These are phyloP conservation scores for Dendrocalamus sinicus DNA, from an alignment of 176 grass and related monocot species.

Conservation along the genomic window DNA sequence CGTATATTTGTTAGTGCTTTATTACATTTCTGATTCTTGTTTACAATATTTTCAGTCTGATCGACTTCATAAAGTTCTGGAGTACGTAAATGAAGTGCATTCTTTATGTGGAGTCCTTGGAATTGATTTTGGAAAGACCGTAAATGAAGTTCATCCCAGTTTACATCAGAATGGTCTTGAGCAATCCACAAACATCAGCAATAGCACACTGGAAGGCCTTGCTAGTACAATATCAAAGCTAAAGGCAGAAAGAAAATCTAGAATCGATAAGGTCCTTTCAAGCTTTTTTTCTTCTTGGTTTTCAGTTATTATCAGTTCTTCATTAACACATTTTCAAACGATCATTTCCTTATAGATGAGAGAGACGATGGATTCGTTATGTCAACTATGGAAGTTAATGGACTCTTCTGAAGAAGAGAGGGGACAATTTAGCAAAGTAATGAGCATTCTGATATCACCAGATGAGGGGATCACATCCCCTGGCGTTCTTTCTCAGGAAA, in stretches of 20 bases:
- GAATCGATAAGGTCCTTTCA: constrained; percentile 71
- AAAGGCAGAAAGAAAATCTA: constrained; percentile 71
- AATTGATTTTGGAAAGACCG: constrained; percentile 73
- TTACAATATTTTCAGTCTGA: constrained; percentile 69
- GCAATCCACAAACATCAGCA: constrained; percentile 83
- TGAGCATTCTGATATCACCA: constrained; percentile 61
- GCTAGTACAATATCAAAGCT: constrained; percentile 66
- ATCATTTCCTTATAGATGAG: constrained; percentile 62
- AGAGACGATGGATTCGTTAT: constrained; percentile 79
- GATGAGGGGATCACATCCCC: constrained; percentile 68
- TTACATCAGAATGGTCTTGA: constrained; percentile 71
- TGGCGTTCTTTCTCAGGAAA: constrained; percentile 75
- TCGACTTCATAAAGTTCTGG: constrained; percentile 85
- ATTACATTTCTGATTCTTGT: constrained; percentile 17
- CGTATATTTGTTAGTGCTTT: neutral
- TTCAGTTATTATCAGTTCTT: constrained; percentile 26
- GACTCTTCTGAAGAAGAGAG: constrained; percentile 86
- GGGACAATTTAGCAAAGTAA: constrained; percentile 65
- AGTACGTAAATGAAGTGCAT: constrained; percentile 89
- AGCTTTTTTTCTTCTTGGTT: constrained; percentile 36
- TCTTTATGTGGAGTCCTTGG: constrained; percentile 84
- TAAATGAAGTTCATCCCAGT: constrained; percentile 89
- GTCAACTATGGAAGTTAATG: constrained; percentile 94
- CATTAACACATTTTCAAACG: constrained; percentile 40
- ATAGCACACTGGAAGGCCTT: constrained; percentile 78